These are phyloP conservation scores for Trichoderma sp. DNA, from an alignment of 2,329 filamentous ascomycete species.

Conservation along the genomic window DNA sequence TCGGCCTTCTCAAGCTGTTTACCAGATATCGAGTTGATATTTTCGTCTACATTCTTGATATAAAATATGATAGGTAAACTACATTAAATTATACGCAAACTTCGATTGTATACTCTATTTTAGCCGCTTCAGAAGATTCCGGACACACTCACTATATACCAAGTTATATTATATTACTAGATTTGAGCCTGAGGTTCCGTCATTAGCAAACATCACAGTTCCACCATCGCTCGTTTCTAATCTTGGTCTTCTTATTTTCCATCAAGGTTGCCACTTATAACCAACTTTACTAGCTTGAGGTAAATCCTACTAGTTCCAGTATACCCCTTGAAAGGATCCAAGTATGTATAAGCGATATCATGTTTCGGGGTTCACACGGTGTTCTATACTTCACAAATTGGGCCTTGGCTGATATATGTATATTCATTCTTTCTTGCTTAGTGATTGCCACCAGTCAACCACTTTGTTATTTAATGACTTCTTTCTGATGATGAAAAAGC, in stretches of 20 bases:
- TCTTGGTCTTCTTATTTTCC: background rate
- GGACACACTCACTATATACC: background rate
- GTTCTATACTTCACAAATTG: background rate
- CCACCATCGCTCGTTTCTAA: background rate
- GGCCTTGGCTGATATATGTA: background rate
- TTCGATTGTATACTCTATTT: background rate
- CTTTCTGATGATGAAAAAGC: background rate
- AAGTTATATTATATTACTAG: background rate
- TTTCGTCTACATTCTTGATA: background rate
- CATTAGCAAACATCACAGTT: background rate
- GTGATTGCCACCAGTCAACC: background rate
- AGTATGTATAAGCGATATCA: background rate
- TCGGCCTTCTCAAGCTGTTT: background rate
- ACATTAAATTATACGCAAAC: background rate
- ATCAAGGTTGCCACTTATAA: background rate
- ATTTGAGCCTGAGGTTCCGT: background rate
- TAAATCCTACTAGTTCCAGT: background rate
- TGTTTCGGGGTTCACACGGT: background rate
- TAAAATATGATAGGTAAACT: background rate
- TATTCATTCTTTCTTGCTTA: background rate
- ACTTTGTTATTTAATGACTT: background rate
- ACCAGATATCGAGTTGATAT: background rate
- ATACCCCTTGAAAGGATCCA: background rate
- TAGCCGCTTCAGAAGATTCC: background rate
- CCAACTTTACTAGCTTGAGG: background rate